Base-by-base conservation (phyloP, 208 protist genomes). In the Crithidia sp. region DNA sequence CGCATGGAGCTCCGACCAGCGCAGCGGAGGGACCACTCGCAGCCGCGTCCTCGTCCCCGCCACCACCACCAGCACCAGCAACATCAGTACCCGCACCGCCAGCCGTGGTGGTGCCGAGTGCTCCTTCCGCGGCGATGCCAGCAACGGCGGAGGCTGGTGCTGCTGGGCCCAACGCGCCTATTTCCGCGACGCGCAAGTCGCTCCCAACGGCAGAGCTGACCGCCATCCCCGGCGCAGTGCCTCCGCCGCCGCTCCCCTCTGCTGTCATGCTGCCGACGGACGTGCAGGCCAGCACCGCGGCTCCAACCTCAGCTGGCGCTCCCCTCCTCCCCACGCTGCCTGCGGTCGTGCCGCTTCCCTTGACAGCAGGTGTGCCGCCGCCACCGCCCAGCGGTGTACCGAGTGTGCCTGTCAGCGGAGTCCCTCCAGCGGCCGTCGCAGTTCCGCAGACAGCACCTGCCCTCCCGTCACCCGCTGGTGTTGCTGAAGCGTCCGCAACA, bases 21-120 rank as follows among this genome's bases (percentile, higher is more conserved):
- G 36, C 59, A 2, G 39, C 50, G 3, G 54, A 67, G 52, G 44
- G 45, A 40, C 19, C 66, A 2, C 17, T 54, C 28, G 56, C 56
- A 16, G 52, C 65, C 0, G 43, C 61, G 59, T 40, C 64, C 3
- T 12, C 77, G 12, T 44, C 60, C 5, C 28, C 68, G 44, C 16
- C 58, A 9, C 58, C 53, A 7, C 5, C 49, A 12, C 7, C 60
- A 3, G 47, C 52, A 5, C 5, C 41, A 37, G 37, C 10, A 13
- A 68, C 19, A 13, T 56, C 67, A 9, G 54, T 74, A 16, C 61
- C 67, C 14, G 47, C 73, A 47, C 57, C 83, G n/a, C 43, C 56
- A 28, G 36, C 5, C 7, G 45, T 57, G 50, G n/a, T 58, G 39
- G 36, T n/a, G 53, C 47, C 70, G n/a, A 13, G 7, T 56, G 9